These are phyloP conservation scores for Lactarius sp. DNA, from an alignment of 768 basidiomycete genomes.

Conservation along the genomic window DNA sequence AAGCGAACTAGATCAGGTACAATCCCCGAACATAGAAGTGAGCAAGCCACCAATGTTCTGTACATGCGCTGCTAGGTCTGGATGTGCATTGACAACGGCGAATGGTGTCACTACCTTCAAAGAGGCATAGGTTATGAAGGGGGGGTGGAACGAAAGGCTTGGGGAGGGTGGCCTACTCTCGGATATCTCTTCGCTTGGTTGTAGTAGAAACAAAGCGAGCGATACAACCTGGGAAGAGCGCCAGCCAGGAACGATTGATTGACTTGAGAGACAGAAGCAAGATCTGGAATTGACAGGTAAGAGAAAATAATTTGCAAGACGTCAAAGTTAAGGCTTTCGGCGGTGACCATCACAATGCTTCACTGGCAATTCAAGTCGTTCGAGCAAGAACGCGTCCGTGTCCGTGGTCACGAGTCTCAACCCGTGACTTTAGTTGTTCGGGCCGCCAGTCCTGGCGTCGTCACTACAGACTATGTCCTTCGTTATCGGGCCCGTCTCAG, in stretches of 20 bases:
- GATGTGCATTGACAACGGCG: slow-evolving; percentile 48
- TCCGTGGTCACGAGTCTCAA: no score
- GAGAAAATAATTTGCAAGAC: slow-evolving; percentile 66
- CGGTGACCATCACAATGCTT: slow-evolving; percentile 47
- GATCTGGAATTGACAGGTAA: slow-evolving; percentile 46
- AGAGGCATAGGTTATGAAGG: not conserved
- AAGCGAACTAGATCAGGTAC: slow-evolving; percentile 7
- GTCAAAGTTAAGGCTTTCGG: slow-evolving; percentile 65
- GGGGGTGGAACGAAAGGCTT: not conserved
- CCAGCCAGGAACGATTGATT: slow-evolving; percentile 61
- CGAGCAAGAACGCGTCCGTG: not conserved
- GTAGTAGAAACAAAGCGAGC: slow-evolving; percentile 48
- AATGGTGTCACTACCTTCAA: slow-evolving; percentile 54
- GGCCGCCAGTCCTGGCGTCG: not conserved
- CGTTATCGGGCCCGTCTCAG: slow-evolving; percentile 62
- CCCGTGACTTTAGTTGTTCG: not conserved
- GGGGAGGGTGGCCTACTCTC: slow-evolving; percentile 34
- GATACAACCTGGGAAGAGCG: slow-evolving; percentile 59
- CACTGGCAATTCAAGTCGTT: no score
- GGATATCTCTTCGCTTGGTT: slow-evolving; percentile 57
- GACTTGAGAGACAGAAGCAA: slow-evolving; percentile 58
- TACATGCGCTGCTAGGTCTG: slow-evolving; percentile 52
- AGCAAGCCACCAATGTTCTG: slow-evolving; percentile 48
- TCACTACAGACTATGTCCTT: slow-evolving; percentile 43
- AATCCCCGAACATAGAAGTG: not conserved